Evolutionary conservation across 805 yeast genomes (phyloP).

Genomic region (Spathaspora sp.): DNA sequence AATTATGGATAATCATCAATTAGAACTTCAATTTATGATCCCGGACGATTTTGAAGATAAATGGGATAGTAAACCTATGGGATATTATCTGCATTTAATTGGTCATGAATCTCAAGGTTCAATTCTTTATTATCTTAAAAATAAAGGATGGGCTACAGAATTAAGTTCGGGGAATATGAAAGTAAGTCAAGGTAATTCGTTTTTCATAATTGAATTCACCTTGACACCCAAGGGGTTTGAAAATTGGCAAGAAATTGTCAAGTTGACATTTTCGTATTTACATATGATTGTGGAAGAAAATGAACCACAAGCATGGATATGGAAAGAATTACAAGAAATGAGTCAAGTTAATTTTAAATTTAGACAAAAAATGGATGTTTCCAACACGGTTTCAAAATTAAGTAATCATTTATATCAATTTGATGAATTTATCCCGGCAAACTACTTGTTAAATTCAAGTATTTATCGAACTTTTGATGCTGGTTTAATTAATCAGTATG

Average conservation of each 20-base stretch:
- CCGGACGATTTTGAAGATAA: slow-evolving; percentile 64
- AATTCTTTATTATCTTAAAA: slow-evolving; percentile 64
- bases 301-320: slow-evolving; percentile 76
- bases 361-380: slow-evolving; percentile 70
- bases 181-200: slow-evolving; percentile 62
- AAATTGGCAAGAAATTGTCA: slow-evolving; percentile 59
- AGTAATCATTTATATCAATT: slow-evolving; percentile 59
- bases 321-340: slow-evolving; percentile 69
- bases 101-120: slow-evolving; percentile 96
- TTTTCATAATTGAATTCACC: slow-evolving; percentile 68
- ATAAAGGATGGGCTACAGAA: slow-evolving; percentile 72
- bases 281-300: slow-evolving; percentile 45
- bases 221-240: slow-evolving; percentile 70
- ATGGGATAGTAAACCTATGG: slow-evolving; percentile 69
- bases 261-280: slow-evolving; percentile 68
- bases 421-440: slow-evolving; percentile 52
- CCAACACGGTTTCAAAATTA: slow-evolving; percentile 67
- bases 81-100: slow-evolving; percentile 72
- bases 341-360: slow-evolving; percentile 72
- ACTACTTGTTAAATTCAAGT: slow-evolving; percentile 53
- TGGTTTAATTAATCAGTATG: slow-evolving; percentile 46
- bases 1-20: slow-evolving; percentile 69
- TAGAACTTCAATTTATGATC: slow-evolving; percentile 66
- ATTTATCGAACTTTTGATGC: slow-evolving; percentile 61
- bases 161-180: slow-evolving; percentile 70